Evolutionary conservation across 2,329 filamentous ascomycete genomes (phyloP), one percentile per base, ranked within the genome.

Genomic region (Cryphonectria carpinicola): DNA sequence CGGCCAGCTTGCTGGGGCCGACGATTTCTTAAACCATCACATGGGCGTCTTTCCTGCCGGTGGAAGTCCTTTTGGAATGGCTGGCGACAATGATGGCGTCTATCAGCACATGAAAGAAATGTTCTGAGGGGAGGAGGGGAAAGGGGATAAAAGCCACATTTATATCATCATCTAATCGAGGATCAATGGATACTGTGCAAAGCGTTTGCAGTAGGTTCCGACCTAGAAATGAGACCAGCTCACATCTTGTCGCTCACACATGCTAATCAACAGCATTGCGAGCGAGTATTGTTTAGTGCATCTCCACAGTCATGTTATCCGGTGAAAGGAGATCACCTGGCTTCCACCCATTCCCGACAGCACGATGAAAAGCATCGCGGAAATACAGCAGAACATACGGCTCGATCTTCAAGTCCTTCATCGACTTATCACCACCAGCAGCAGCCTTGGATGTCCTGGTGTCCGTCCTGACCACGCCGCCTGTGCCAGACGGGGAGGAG

Each of bases 51-150:
- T 63, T 22, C 52, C 54, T 63, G 52, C 70, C 65, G 35, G 41
- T 49, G 54, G 52, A 62, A 39, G 70, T 62, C 22, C 52, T 2
- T 67, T 60, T 19, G 54, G 52, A 22, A 28, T 46, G 14, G 17
- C 10, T 32, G n/a, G 32, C 11, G 67, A 73, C 17, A 41, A 43
- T 22, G 60, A 56, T 7, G 65, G 65, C 3, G 58, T 73, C 2
- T 73, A 64, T 39, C 61, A 64, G 39, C 65, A 52, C 43, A 69
- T 73, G 64, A 72, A 68, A 43, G 68, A 70, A 22, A 66, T 71
- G 64, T 73, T 72, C 22, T 73, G 28, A 65, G 28, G 7, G 61
- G 3, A 19, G 10, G 14, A 10, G 32, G 25, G 32, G n/a, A 22
- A 62, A 35, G 13, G 17, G 35, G 60, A 19, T 13, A 41, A 17